Evolutionary conservation across 2,329 filamentous ascomycete species (phyloP).

Genomic region (Cercospora nicotianae): DNA sequence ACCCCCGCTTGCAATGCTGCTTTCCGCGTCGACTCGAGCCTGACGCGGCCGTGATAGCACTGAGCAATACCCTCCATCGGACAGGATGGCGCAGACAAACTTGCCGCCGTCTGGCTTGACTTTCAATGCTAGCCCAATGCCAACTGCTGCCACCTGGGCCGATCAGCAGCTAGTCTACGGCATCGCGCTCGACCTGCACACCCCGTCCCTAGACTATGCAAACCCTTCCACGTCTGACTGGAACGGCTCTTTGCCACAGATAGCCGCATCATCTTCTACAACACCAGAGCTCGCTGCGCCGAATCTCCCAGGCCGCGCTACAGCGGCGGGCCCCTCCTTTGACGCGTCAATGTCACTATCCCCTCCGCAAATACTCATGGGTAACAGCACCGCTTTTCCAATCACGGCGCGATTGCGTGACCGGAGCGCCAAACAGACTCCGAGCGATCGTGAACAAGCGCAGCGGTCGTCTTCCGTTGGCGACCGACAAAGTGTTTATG

Average conservation of each 20-base stretch:
- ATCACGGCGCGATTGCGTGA: not conserved
- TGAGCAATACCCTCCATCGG: not conserved
- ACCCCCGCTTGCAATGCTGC: not conserved
- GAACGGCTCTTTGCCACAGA: not conserved
- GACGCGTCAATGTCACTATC: not conserved
- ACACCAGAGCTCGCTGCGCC: constrained; percentile 1
- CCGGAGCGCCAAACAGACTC: not conserved
- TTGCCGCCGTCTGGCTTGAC: not conserved
- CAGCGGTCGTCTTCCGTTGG: not conserved
- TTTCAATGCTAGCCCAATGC: not conserved
- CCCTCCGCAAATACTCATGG: not conserved
- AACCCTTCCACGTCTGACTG: not conserved
- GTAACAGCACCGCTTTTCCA: not conserved
- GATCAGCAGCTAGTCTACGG: constrained; percentile 1
- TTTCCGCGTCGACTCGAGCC: not conserved
- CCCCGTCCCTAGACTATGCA: not conserved
- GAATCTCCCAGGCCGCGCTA: not conserved
- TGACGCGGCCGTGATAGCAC: not conserved
- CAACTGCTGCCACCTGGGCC: constrained; percentile 4
- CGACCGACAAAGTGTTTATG: not conserved
- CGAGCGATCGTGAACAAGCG: not conserved
- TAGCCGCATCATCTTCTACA: not conserved
- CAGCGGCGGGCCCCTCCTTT: not conserved
- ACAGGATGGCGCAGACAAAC: not conserved
- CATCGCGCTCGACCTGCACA: constrained; percentile 1